Base-by-base conservation (phyloP, 2,329 filamentous ascomycete species). In the Calonectria hongkongensis region DNA sequence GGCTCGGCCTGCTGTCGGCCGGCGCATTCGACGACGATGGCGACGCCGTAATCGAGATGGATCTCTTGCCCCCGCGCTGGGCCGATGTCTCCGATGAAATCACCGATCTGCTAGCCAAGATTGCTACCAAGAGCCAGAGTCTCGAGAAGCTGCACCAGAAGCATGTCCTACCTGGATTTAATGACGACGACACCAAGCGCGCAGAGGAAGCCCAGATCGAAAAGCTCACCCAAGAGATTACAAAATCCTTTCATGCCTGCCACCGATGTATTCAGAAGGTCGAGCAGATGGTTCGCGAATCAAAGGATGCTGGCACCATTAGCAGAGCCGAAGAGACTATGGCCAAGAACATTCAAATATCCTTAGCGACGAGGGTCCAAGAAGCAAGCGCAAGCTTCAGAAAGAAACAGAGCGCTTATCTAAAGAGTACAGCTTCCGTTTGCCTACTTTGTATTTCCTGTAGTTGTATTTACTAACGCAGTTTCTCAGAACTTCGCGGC, bases 21-120 rank as follows among this genome's bases (percentile, higher is more conserved):
- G 92, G 90, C 80, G 93, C 93, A 79, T 95, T 94, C 82, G 92
- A 91, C 73, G 94, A 97, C 83, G 95, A 98, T 85, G 95, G 95
- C 82, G 96, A 98, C 85, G 94, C 95, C 25, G 92, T 99, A 70
- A 98, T 99, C 80, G 97, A 99, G 87, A 98, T 99, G 97, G 96
- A 98, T 84, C 87, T 98, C 47, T 89, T 99, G 21, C 97, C 97
- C 28, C 97, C 97, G 66, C 93, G 97, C 73, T 99, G 97, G 97
- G 94, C 96, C 71, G 97, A 99, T 82, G 89, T 98, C 72, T 96
- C 96, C 80, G 97, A 98, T 82, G 95, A 98, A 82, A 95, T 99
- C 73, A 93, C 94, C 36, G 95, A 98, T 72, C 86, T 94, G 50
- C 90, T 99, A 12, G 89, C 91, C 73, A 92, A 94, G 71, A 95